Conservation (phyloP, 441 rosid species). For the Bocquillonia castaneifolia region DNA sequence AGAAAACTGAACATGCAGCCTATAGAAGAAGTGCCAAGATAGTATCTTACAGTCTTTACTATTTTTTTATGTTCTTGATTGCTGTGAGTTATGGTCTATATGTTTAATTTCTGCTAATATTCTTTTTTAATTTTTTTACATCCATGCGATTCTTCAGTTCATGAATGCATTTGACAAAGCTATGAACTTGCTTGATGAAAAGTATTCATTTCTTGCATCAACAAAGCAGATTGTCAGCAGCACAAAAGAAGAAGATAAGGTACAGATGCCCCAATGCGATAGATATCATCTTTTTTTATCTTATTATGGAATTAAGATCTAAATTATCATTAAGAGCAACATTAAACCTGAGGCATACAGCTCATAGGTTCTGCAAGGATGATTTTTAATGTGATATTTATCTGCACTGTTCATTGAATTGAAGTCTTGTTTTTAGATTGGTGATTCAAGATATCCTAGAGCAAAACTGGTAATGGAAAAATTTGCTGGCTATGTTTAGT, state of each 20-base stretch:
- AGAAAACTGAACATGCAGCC: constrained; percentile 3
- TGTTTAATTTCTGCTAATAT: not conserved
- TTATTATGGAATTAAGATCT: not conserved
- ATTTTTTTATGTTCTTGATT: not conserved
- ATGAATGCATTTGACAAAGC: constrained; percentile 72
- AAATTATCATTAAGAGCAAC: not conserved
- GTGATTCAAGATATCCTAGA: not conserved
- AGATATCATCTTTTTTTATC: constrained; percentile 1
- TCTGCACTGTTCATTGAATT: not conserved
- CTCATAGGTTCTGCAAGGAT: not conserved
- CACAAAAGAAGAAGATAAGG: constrained; percentile 64
- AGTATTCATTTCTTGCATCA: constrained; percentile 57
- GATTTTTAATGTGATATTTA: not conserved
- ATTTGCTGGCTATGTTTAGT: not conserved
- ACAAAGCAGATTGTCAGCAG: constrained; percentile 73
- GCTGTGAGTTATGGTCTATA: not conserved
- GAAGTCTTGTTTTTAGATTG: not conserved
- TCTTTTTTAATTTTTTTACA: constrained; percentile 13
- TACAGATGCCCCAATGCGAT: constrained; percentile 19
- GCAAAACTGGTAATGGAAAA: not conserved
- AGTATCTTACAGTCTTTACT: not conserved
- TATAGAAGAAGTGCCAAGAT: not conserved
- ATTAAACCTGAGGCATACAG: not conserved
- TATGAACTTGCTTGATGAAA: constrained; percentile 69
- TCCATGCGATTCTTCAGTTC: too few species aligned